Evolutionary conservation across 768 basidiomycete genomes (phyloP).

Genomic region (Leccinellum albellum): DNA sequence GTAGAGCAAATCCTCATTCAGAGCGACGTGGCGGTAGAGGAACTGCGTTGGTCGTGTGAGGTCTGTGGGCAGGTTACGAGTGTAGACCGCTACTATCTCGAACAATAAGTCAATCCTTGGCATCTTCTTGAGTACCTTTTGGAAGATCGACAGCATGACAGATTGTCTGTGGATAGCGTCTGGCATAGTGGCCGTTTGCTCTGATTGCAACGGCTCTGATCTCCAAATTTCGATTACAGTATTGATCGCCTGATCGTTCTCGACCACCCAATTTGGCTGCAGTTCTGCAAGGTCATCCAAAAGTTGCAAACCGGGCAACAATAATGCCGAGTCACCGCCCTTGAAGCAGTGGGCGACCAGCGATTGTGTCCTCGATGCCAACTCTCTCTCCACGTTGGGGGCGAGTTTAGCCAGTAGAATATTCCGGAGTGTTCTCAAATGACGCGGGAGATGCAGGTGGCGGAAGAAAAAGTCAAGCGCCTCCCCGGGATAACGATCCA

Average conservation of each 20-base stretch:
- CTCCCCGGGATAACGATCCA: slow-evolving; percentile 85
- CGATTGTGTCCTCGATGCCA: slow-evolving; percentile 53
- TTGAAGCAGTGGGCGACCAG: slow-evolving; percentile 52
- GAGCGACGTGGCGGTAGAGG: slow-evolving; percentile 80
- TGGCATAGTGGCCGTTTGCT: slow-evolving; percentile 41
- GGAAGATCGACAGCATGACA: slow-evolving; percentile 74
- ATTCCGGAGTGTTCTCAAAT: slow-evolving; percentile 79
- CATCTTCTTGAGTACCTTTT: slow-evolving; percentile 61
- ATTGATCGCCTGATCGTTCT: slow-evolving; percentile 64
- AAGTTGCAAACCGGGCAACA: slow-evolving; percentile 71
- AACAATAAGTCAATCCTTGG: slow-evolving; percentile 86
- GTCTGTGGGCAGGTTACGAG: slow-evolving; percentile 78
- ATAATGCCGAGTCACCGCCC: slow-evolving; percentile 44
- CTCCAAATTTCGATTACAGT: slow-evolving; percentile 74
- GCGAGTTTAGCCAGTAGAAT: slow-evolving; percentile 79
- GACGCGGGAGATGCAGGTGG: slow-evolving; percentile 71
- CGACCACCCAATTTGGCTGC: slow-evolving; percentile 67
- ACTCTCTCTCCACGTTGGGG: slow-evolving; percentile 65
- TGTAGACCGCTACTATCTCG: slow-evolving; percentile 79
- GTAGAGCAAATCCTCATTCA: slow-evolving; percentile 61
- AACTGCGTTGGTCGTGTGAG: slow-evolving; percentile 75
- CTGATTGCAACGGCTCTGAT: slow-evolving; percentile 42
- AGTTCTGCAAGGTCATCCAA: slow-evolving; percentile 71
- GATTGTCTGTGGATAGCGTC: slow-evolving; percentile 59
- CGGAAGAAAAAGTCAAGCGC: slow-evolving; percentile 82